Percentiles rank a stretch among this genome's conserved stretches.
phyloP scores from a whole-genome alignment of 2,329 filamentous ascomycete species.

The Monilinia fructicola region DNA sequence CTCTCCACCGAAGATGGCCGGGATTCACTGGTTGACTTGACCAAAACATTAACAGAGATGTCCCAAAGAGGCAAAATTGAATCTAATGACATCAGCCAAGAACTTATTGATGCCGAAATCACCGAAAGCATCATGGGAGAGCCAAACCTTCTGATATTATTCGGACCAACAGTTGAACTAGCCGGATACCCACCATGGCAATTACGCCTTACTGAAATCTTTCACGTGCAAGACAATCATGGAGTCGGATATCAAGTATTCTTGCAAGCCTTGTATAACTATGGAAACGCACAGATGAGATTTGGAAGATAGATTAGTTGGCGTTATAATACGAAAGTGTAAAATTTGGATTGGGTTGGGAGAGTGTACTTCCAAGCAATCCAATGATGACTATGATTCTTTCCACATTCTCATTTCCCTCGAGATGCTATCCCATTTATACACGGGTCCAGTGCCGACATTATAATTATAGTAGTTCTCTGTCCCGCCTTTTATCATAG shows the following conservation, averaged over 20 bases:
- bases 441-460: constrained; percentile 67
- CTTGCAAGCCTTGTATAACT: constrained; percentile 78
- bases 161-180: constrained; percentile 78
- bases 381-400: constrained; percentile 24
- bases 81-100: constrained; percentile 76
- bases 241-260: constrained; percentile 94
- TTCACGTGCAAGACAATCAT: constrained; percentile 71
- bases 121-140: constrained; percentile 77
- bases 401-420: constrained; percentile 46
- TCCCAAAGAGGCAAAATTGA: constrained; percentile 83
- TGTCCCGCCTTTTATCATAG: constrained; percentile 69
- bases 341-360: constrained; percentile 15
- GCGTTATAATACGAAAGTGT: constrained; percentile 1
- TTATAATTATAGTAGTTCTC: constrained; percentile 87
- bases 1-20: constrained; percentile 86
- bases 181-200: constrained; percentile 97
- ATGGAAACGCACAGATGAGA: constrained; percentile 83
- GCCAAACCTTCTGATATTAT: constrained; percentile 85
- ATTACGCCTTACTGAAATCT: constrained; percentile 91
- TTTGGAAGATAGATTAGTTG: constrained; percentile 46
- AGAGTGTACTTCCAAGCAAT: constrained; percentile 9
- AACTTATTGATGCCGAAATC: constrained; percentile 88
- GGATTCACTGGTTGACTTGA: constrained; percentile 92
- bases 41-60: constrained; percentile 93
- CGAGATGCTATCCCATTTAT: constrained; percentile 61